Percentiles rank a stretch among this genome's conserved stretches.
phyloP scores from a whole-genome alignment of 1,139 yeast genomes.

The Pichia sp. region DNA sequence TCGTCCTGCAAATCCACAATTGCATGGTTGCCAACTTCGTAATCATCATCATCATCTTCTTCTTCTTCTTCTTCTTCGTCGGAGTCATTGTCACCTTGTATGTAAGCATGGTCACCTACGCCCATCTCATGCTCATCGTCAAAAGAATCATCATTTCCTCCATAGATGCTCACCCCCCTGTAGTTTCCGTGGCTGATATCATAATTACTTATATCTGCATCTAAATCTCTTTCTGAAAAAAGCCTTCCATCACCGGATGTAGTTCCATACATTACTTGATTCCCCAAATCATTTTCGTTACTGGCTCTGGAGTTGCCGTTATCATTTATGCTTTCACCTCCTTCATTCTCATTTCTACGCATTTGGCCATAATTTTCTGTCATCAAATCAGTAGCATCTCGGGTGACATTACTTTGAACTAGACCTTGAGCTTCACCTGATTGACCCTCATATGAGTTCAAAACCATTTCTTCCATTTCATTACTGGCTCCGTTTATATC shows the following conservation, averaged over 20 bases:
- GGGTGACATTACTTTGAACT: not conserved
- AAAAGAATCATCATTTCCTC: slow-evolving; percentile 22
- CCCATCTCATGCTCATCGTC: slow-evolving; percentile 26
- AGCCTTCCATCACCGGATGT: slow-evolving; percentile 11
- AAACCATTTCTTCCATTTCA: not conserved
- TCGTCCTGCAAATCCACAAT: slow-evolving; percentile 6
- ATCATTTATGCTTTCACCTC: not conserved
- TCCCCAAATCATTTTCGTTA: slow-evolving; percentile 1
- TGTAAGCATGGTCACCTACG: not conserved
- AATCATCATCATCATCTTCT: slow-evolving; percentile 1
- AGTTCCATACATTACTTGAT: slow-evolving; percentile 8
- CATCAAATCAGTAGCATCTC: slow-evolving; percentile 14
- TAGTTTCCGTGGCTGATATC: slow-evolving; percentile 29
- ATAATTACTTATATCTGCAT: slow-evolving; percentile 47
- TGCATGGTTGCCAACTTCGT: slow-evolving; percentile 10
- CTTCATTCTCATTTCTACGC: slow-evolving; percentile 9
- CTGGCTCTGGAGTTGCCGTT: slow-evolving; percentile 1
- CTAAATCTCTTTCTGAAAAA: slow-evolving; percentile 37
- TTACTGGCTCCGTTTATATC: not conserved
- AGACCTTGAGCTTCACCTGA: not conserved
- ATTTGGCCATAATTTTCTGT: slow-evolving; percentile 15
- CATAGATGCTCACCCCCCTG: slow-evolving; percentile 26
- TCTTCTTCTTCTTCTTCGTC: slow-evolving; percentile 3
- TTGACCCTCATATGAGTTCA: not conserved
- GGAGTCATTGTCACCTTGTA: not conserved